Base-by-base conservation (phyloP, 768 basidiomycete species). In the Termitomyces eurrhizus region DNA sequence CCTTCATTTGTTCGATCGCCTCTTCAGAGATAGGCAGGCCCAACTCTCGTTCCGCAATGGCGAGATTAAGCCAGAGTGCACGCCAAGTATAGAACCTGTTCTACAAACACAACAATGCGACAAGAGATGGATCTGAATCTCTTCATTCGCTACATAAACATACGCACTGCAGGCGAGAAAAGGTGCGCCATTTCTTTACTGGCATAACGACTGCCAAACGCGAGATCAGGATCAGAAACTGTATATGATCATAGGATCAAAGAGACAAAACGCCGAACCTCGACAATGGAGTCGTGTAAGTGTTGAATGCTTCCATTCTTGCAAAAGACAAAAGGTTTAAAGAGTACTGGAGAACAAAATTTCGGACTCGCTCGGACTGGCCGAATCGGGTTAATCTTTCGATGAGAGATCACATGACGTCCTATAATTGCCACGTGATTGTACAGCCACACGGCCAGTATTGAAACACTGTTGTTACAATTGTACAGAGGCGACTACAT, bases 121-220 rank as follows among this genome's bases (percentile, higher is more conserved):
- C 55, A n/a, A 52, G 41, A 24, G 21, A 49, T 16, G 32, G 29
- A 52, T 2, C 39, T 18, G 33, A n/a, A 58, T 42, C 29, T 16
- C 26, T 29, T 37, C 41, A 56, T 21, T 12, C 39, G 18, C 46
- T 58, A 46, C 58, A 56, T n/a, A 39, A 24, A 57, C 14, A 66
- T 37, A 78, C 88, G 61, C 69, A 95, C 96, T 54, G 88, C 87
- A 41, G 90, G 84, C n/a, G 96, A 98, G 79, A 98, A 99, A 49
- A 99, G 82, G 73, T 93, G 82, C 11, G 94, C 88, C 96, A 98
- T 98, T 77, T 98, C 95, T 74, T 95, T 95, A 80, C 93, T 96
- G 21, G 97, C 97, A 91, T 98, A 99, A 53, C 96, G 95, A 70
- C 95, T 98, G 67, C 35, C 60, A 56, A 48, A 37, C 51, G 44